Base-by-base conservation (phyloP, 768 basidiomycete genomes). In the Termitomyces bulborhizus region DNA sequence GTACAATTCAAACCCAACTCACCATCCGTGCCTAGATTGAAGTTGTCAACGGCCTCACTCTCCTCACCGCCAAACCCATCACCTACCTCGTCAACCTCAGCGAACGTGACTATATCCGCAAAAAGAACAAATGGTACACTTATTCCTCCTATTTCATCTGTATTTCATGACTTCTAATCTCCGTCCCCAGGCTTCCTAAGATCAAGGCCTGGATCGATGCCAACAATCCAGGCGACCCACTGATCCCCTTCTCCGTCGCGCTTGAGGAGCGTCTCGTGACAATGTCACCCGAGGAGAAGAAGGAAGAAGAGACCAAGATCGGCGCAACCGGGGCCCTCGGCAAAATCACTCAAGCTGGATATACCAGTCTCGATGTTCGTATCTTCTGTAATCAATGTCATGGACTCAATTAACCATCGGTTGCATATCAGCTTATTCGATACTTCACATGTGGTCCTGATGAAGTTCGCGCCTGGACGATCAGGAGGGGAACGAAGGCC, bases 131-230 rank as follows among this genome's bases (percentile, higher is more conserved):
- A 78, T 98, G 97, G 95, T 88, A 56, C 41, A 66, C 60, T 18
- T 21, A 40, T 45, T 24, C 24, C 4, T 21, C n/a, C 8, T 11
- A 34, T 34, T 4, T 34, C 12, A 4, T 26, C 34, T 6, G 11
- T 24, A 12, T 29, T 42, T 41, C 18, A 18, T 16, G 12, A 40
- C 13, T 26, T 13, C 46, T 26, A 15, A 34, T 5, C 8, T 8
- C 4, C 31, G 21, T 27, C 50, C 54, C 1, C 13, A 91, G 89
- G 91, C 73, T 98, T 32, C 82, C 94, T 18, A 97, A 96, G 76
- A 98, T 98, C 79, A 98, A 98, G 69, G 89, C 73, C 29, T 99
- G 97, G 97, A 96, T 99, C 65, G 95, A 98, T 73, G 81, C 85
- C 66, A 82, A 98, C 75, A 98, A 97, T 75, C 86, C 96, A 1